phyloP scores from a whole-genome alignment of 2,329 filamentous ascomycete genomes.

The Parascedosporium putredinis region DNA sequence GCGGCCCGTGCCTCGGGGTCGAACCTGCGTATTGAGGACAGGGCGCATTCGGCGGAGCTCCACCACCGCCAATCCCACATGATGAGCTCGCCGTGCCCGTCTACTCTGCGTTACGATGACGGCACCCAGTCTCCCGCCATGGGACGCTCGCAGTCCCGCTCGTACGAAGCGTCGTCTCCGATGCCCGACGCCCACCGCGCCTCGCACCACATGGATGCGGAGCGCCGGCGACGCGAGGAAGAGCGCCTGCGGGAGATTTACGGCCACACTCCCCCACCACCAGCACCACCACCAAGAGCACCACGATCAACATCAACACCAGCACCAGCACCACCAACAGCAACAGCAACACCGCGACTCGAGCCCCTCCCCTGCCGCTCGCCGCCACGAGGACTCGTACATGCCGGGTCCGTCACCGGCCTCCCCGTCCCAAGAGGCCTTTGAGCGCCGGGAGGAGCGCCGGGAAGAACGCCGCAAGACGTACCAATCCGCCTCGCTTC shows the following conservation, averaged over 20 bases:
- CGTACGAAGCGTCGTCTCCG: constrained; percentile 10
- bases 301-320: too few relatives aligned
- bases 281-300: too few relatives aligned
- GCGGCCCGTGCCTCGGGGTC: too few relatives aligned
- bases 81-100: constrained; percentile 2
- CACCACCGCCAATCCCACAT: neutral
- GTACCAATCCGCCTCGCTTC: constrained; percentile 36
- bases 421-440: constrained; percentile 16
- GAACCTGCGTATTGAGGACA: neutral
- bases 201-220: constrained; percentile 16
- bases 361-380: constrained; percentile 2
- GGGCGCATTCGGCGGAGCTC: neutral
- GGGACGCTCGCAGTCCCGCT: neutral
- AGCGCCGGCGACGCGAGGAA: constrained; percentile 33
- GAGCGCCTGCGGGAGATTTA: constrained; percentile 45
- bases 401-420: constrained; percentile 10
- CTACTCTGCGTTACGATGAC: constrained; percentile 9
- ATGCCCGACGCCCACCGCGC: constrained; percentile 11
- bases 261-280: constrained; percentile 24
- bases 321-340: too few relatives aligned
- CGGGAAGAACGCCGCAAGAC: constrained; percentile 12
- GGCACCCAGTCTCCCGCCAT: neutral
- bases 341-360: neutral
- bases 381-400: constrained; percentile 8
- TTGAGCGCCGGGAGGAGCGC: constrained; percentile 20